Evolutionary conservation across 2,329 filamentous ascomycete species (phyloP).

Genomic region (Chalara sp.): DNA sequence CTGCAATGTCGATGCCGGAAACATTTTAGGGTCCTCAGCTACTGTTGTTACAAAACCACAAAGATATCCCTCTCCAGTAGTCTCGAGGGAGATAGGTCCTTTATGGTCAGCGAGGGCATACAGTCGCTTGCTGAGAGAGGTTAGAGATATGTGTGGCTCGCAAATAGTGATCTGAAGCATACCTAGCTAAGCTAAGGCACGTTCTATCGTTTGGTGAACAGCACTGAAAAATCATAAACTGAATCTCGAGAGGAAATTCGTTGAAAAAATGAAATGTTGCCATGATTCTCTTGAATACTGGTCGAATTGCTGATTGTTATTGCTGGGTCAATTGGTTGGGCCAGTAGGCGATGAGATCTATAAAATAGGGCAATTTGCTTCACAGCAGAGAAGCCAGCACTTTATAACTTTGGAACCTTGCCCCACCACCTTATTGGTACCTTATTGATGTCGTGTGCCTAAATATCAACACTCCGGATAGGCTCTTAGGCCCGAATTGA

Average conservation of each 20-base stretch:
- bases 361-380: too few species aligned
- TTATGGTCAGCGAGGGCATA: slow-evolving; percentile 9
- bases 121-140: slow-evolving; percentile 5
- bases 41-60: too few species aligned
- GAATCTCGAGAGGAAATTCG: slow-evolving; percentile 20
- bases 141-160: slow-evolving; percentile 18
- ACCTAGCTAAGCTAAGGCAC: slow-evolving; percentile 23
- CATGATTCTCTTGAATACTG: background rate
- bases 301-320: too few species aligned
- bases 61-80: background rate
- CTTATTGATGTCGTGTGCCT: too few species aligned
- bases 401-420: too few species aligned
- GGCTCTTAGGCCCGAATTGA: too few species aligned
- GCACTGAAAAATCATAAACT: slow-evolving; percentile 14
- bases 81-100: slow-evolving; percentile 9
- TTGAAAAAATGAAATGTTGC: slow-evolving; percentile 15
- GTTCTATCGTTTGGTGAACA: slow-evolving; percentile 19
- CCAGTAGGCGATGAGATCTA: too few species aligned
- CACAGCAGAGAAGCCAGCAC: too few species aligned
- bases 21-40: too few species aligned
- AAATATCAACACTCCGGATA: too few species aligned
- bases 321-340: too few species aligned
- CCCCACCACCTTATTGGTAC: too few species aligned
- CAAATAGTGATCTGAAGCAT: slow-evolving; percentile 1
- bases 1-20: background rate